Base-by-base conservation (phyloP, 768 basidiomycete species). In the Boletus pseudopeckii region DNA sequence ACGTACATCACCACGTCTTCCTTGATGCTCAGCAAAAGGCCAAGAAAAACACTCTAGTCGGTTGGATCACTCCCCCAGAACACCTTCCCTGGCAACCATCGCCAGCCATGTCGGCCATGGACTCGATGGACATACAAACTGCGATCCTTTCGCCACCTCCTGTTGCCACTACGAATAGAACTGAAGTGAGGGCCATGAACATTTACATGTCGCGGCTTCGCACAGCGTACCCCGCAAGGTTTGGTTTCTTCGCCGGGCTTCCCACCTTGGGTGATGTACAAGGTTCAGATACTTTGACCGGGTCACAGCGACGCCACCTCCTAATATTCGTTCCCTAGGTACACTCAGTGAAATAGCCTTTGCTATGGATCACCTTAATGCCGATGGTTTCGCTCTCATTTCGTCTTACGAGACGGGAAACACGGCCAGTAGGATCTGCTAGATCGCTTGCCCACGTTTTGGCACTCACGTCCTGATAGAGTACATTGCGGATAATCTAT, bases 1-100 rank as follows among this genome's bases (percentile, higher is more conserved):
- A 91, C 66, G 70, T 89, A n/a, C 88, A 91, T 63, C 88, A 90
- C 69, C 88, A 90, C 63, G 81, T 81, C 64, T 88, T 90, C 61
- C 78, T 85, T 3, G 64, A 76, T 15, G 72, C 76, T 44, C 67
- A 83, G 43, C 56, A 76, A 55, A 85, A 87, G 60, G 68, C 62
- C 26, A 70, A 70, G 24, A 68, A 68, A 37, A 82, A 81, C 54
- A 54, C 64, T 11, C 62, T 72, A 11, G 65, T 84, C 20, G 86
- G 86, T 18, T 90, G 83, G 81, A 74, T 70, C 50, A 81, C 84
- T 1, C 86, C 88, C 1, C 57, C 71, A 36, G 86, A 78, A 58
- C 83, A 84, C 61, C 66, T 88, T 26, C 86, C 86, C 17, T 89
- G 88, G 88, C 72, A 64, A 15, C 79, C 80, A 17, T 73, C 80